Conservation (phyloP, 2,329 filamentous ascomycete genomes). For the Diaporthe sp. region DNA sequence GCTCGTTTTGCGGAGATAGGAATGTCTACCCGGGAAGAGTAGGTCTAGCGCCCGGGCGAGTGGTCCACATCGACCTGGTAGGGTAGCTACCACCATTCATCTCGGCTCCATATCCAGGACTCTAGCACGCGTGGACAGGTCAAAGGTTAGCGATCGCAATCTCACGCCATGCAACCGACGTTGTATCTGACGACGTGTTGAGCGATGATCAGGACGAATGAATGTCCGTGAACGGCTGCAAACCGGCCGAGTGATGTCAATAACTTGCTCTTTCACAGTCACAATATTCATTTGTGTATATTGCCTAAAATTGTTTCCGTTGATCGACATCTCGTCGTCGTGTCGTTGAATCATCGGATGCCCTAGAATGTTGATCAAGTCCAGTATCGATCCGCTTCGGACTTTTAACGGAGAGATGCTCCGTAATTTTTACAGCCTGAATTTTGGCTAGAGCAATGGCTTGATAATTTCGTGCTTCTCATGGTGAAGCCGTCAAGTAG, state of each 20-base stretch:
- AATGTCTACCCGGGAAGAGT: background rate
- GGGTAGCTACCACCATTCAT: background rate
- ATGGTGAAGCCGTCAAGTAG: background rate
- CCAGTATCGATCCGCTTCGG: background rate
- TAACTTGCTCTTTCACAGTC: background rate
- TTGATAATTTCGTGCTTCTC: too few species aligned
- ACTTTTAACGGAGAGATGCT: background rate
- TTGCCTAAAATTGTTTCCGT: background rate
- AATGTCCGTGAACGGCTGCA: background rate
- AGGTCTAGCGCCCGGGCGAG: background rate
- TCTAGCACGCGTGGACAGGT: background rate
- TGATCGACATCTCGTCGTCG: background rate
- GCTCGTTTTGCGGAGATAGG: background rate
- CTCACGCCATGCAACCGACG: background rate
- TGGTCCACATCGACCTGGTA: background rate
- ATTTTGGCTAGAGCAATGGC: too few species aligned
- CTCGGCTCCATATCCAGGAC: conserved; percentile 9
- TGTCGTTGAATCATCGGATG: background rate
- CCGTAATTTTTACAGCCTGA: background rate
- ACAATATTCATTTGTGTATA: background rate
- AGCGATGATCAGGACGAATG: background rate
- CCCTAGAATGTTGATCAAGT: background rate
- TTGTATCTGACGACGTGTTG: background rate
- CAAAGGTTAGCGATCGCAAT: conserved; percentile 2
- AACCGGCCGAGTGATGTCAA: background rate